These are phyloP conservation scores for Protea cynaroides DNA, from an alignment of 164 flowering plant species.

Conservation along the genomic window DNA sequence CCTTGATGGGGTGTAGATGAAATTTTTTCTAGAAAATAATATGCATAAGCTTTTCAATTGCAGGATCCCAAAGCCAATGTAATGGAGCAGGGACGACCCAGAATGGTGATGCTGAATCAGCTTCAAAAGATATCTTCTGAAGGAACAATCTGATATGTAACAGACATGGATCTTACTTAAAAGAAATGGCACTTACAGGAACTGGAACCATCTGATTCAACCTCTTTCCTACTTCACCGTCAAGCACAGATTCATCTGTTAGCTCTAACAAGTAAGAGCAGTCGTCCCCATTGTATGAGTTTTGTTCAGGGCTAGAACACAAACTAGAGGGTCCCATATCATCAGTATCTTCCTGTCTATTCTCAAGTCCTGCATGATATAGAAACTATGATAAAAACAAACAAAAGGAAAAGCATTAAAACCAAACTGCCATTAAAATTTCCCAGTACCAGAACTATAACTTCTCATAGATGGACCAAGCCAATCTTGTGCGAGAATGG, in stretches of 20 bases:
- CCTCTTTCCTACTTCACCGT: constrained; percentile 78
- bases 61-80: no score
- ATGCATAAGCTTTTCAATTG: not conserved
- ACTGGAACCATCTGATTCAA: constrained; percentile 68
- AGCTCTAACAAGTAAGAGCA: constrained; percentile 42
- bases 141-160: not conserved
- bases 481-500: constrained; percentile 52
- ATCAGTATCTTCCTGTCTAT: constrained; percentile 39
- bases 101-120: not conserved
- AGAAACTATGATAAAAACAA: not conserved
- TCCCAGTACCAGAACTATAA: constrained; percentile 33
- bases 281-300: constrained; percentile 48
- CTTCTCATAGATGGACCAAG: constrained; percentile 31
- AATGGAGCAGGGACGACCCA: not conserved
- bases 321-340: constrained; percentile 40
- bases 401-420: not conserved
- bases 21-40: no score
- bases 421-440: not conserved
- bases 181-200: constrained; percentile 57
- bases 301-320: constrained; percentile 60
- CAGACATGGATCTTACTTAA: not conserved
- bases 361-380: constrained; percentile 35
- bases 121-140: not conserved
- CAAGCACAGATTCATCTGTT: constrained; percentile 52
- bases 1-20: no score